Evolutionary conservation across 805 yeast genomes (phyloP), one percentile per base, ranked within the genome.

Genomic region (Candida patagonica): DNA sequence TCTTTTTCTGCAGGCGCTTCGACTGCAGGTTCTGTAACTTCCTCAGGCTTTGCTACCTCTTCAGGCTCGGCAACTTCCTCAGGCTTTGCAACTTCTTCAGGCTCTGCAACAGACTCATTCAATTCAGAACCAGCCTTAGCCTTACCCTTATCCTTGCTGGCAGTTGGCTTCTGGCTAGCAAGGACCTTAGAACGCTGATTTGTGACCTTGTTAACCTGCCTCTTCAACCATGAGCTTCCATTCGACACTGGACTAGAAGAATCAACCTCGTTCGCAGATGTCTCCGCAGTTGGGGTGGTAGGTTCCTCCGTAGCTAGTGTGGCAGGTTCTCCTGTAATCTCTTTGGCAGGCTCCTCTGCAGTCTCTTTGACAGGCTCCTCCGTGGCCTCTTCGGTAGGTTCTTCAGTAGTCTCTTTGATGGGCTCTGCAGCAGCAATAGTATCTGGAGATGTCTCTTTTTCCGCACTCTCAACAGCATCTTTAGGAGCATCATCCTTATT

Each of bases 391-490:
- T 17, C 31, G 2, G 20, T 20, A 3, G 17, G 9, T 9, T 9
- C 31, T 15, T 9, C 31, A 13, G 19, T 12, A 4, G 6, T 12
- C 9, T 17, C 31, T 12, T 10, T 10, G 13, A 6, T 25, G 3
- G 27, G 25, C 3, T 7, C 22, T 16, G 6, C 31, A 7, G 17
- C 30, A 22, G 27, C 20, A 5, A n/a, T 7, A n/a, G 10, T n/a
- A 10, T 15, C 41, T 4, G 10, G 16, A 33, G 17, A 20, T 38
- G 22, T 30, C 16, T 6, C 22, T 21, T 15, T 33, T 6, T 30
- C 43, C 5, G 24, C 40, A 13, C 34, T 24, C 23, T 30, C 34
- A 12, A 29, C 9, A 35, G 37, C 46, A 19, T 10, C 27, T 26
- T 27, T 36, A 30, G 31, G 26, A 4, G 35, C 30, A 15, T 25